Percentiles rank a stretch among this genome's conserved stretches.
phyloP scores from a whole-genome alignment of 1,139 yeast species.

The Zygosaccharomyces sapae region DNA sequence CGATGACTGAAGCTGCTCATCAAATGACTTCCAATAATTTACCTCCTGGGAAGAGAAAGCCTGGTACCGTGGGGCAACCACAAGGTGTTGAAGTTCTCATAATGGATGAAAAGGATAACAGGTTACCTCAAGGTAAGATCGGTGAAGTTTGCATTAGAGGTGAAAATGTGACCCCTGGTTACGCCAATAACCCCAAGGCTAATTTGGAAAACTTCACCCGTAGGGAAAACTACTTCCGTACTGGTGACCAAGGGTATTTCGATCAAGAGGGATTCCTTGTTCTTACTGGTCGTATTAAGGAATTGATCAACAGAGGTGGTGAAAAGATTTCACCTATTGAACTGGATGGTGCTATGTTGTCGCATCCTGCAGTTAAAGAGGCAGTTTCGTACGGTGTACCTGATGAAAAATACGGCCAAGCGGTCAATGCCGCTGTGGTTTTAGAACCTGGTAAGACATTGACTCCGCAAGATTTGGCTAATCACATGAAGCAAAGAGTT shows the following conservation, averaged over 20 bases:
- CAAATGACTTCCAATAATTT: slow-evolving; percentile 67
- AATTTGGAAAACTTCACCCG: slow-evolving; percentile 57
- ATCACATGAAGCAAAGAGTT: slow-evolving; percentile 43
- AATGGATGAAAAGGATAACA: slow-evolving; percentile 46
- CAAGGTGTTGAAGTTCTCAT: slow-evolving; percentile 62
- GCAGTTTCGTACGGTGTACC: slow-evolving; percentile 67
- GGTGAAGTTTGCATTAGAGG: slow-evolving; percentile 70
- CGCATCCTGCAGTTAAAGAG: slow-evolving; percentile 55
- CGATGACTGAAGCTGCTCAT: slow-evolving; percentile 74
- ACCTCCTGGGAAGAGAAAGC: slow-evolving; percentile 59
- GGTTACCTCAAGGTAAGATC: slow-evolving; percentile 45
- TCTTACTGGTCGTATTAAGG: slow-evolving; percentile 64
- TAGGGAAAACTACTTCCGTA: slow-evolving; percentile 55
- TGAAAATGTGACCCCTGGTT: slow-evolving; percentile 63
- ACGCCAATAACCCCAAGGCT: slow-evolving; percentile 63
- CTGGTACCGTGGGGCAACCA: slow-evolving; percentile 68
- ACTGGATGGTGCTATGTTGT: slow-evolving; percentile 52
- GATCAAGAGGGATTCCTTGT: slow-evolving; percentile 56
- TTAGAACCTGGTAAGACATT: slow-evolving; percentile 41
- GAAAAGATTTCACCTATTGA: slow-evolving; percentile 68
- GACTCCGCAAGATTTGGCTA: slow-evolving; percentile 43
- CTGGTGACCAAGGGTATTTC: slow-evolving; percentile 66
- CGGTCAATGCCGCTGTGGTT: slow-evolving; percentile 62
- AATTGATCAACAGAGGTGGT: slow-evolving; percentile 64
- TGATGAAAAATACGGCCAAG: slow-evolving; percentile 62